Evolutionary conservation across 345 rosid genomes (phyloP).

Genomic region (Pugionium cornutum): DNA sequence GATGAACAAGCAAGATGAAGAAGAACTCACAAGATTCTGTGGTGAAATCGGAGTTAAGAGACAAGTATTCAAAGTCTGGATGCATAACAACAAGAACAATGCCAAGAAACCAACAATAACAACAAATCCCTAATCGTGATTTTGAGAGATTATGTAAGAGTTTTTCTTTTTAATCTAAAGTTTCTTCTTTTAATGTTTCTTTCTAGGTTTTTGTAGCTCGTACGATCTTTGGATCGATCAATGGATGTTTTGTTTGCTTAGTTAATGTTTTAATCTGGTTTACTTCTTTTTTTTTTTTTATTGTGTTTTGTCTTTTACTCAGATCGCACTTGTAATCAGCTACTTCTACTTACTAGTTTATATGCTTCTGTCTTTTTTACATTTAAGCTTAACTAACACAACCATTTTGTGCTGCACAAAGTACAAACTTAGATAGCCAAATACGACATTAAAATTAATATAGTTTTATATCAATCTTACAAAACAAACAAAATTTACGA

Average conservation of each 20-base stretch:
- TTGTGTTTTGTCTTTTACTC: slow-evolving; percentile 23
- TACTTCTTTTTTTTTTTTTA: neutral
- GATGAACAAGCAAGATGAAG: slow-evolving; percentile 68
- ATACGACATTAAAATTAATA: neutral
- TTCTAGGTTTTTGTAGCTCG: slow-evolving; percentile 41
- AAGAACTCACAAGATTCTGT: slow-evolving; percentile 61
- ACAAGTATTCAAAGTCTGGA: slow-evolving; percentile 83
- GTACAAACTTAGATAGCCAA: slow-evolving; percentile 18
- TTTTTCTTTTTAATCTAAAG: slow-evolving; percentile 18
- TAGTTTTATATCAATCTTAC: neutral
- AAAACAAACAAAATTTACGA: neutral
- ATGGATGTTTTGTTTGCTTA: slow-evolving; percentile 38
- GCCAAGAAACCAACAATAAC: slow-evolving; percentile 49
- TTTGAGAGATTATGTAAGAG: slow-evolving; percentile 27
- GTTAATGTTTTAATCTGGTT: slow-evolving; percentile 35
- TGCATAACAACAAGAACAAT: slow-evolving; percentile 79
- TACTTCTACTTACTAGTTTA: slow-evolving; percentile 31
- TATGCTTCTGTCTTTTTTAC: slow-evolving; percentile 34
- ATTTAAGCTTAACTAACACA: slow-evolving; percentile 30
- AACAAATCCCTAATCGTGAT: slow-evolving; percentile 16
- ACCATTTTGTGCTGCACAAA: slow-evolving; percentile 3
- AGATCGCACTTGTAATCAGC: slow-evolving; percentile 33
- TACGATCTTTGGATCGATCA: slow-evolving; percentile 46
- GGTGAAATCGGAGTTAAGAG: slow-evolving; percentile 65
- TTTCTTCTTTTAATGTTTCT: slow-evolving; percentile 10